Conservation (phyloP, 2,329 filamentous ascomycete genomes). For the Zopfia rhizophila region DNA sequence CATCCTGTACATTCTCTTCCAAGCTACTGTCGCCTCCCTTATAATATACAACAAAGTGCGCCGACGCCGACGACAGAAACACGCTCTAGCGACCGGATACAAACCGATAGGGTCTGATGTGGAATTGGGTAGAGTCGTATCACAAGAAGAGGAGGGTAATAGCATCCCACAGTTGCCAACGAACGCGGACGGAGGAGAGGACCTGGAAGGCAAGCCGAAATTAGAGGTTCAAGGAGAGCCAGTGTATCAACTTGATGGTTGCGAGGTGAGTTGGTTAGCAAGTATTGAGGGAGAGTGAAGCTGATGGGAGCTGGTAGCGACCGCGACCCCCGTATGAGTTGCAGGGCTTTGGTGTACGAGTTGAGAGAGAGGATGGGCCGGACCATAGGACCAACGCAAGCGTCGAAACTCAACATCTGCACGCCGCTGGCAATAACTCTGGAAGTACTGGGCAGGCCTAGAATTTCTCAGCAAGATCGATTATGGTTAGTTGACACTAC, state of each 20-base stretch:
- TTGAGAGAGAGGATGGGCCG: too few relatives aligned
- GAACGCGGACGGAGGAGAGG: slow-evolving; percentile 3
- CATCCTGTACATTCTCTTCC: not conserved
- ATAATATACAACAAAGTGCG: not conserved
- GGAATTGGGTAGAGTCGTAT: too few relatives aligned
- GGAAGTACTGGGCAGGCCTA: too few relatives aligned
- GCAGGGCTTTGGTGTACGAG: too few relatives aligned
- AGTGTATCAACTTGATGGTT: slow-evolving; percentile 2
- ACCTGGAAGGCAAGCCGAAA: slow-evolving; percentile 1
- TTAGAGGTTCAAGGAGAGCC: slow-evolving; percentile 4
- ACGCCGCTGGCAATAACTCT: too few relatives aligned
- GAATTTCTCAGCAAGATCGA: too few relatives aligned
- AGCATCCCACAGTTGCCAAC: slow-evolving; percentile 1
- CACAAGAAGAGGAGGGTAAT: not conserved
- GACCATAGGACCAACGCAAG: too few relatives aligned
- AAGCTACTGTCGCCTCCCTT: not conserved
- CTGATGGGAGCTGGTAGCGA: too few relatives aligned
- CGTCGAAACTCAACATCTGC: too few relatives aligned
- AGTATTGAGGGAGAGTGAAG: too few relatives aligned
- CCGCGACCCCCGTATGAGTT: too few relatives aligned
- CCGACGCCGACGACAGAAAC: not conserved
- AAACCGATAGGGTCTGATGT: slow-evolving; percentile 1
- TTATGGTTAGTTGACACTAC: too few relatives aligned
- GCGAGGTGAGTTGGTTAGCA: slow-evolving; percentile 6
- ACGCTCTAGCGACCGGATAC: not conserved